These are phyloP conservation scores for Macrocybe gigantea DNA, from an alignment of 768 basidiomycete genomes.

Conservation along the genomic window DNA sequence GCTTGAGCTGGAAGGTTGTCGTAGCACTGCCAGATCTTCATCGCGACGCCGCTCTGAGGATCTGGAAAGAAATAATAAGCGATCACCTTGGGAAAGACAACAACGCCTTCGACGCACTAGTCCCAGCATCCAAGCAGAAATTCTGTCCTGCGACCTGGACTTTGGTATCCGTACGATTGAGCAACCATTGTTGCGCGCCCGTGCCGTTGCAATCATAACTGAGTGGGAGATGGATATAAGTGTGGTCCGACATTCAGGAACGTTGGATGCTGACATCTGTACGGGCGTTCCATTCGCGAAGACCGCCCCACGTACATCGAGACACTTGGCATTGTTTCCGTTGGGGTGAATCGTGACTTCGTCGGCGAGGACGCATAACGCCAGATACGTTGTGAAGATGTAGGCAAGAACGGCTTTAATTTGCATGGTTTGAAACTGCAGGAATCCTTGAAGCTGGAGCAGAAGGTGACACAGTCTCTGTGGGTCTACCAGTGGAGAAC, in stretches of 20 bases:
- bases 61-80: constrained; percentile 5
- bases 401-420: too few species aligned
- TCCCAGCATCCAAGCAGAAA: constrained; percentile 30
- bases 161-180: constrained; percentile 19
- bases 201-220: constrained; percentile 29
- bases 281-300: constrained; percentile 27
- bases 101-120: constrained; percentile 12
- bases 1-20: constrained; percentile 25
- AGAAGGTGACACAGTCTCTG: too few species aligned
- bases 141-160: constrained; percentile 23
- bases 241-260: neutral
- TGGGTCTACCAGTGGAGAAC: too few species aligned
- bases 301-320: constrained; percentile 24
- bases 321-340: constrained; percentile 20
- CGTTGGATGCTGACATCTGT: constrained; percentile 19
- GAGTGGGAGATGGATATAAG: neutral
- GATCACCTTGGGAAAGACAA: neutral
- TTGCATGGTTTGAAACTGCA: too few species aligned
- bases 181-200: constrained; percentile 22
- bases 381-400: too few species aligned
- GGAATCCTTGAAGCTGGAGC: too few species aligned
- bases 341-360: constrained; percentile 19
- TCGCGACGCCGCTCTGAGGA: constrained; percentile 21
- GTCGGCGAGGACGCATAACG: neutral
- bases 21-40: constrained; percentile 32